A percentile compares a stretch with the other conserved stretches of the same genome.
These are phyloP conservation scores for Lepiota venenata DNA, from an alignment of 768 basidiomycete species.

Conservation along the genomic window DNA sequence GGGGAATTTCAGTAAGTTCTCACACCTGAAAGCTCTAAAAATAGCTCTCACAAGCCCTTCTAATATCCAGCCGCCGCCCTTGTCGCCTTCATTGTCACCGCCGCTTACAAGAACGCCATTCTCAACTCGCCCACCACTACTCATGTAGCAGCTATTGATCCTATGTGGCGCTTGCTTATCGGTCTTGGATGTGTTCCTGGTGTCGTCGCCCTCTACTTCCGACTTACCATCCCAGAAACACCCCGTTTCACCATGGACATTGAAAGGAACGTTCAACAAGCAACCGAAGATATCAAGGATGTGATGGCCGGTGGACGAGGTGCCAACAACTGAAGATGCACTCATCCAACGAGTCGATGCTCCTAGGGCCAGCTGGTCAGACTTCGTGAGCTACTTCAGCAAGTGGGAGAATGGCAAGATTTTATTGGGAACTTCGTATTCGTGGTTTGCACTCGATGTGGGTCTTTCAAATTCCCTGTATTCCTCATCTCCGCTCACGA, in stretches of 20 bases:
- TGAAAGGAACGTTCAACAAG: conserved; percentile 78
- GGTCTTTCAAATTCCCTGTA: conserved; percentile 21
- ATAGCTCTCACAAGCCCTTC: neutral
- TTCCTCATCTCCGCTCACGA: neutral
- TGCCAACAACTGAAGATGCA: conserved; percentile 51
- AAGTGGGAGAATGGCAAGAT: conserved; percentile 79
- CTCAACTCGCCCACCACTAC: conserved; percentile 35
- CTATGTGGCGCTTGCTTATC: conserved; percentile 84
- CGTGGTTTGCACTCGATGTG: conserved; percentile 88
- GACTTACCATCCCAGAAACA: conserved; percentile 89
- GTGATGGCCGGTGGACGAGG: conserved; percentile 52
- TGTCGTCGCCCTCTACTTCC: conserved; percentile 83
- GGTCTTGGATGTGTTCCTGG: conserved; percentile 86
- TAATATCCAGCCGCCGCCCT: conserved; percentile 52
- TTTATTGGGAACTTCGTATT: conserved; percentile 73
- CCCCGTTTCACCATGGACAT: conserved; percentile 93
- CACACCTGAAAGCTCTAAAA: neutral
- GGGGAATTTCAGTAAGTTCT: conserved; percentile 69
- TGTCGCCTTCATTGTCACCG: conserved; percentile 58
- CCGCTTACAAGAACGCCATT: conserved; percentile 64
- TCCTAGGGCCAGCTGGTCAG: conserved; percentile 63
- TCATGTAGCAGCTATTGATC: conserved; percentile 55
- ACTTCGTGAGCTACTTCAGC: conserved; percentile 68
- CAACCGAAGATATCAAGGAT: conserved; percentile 66
- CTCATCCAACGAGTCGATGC: conserved; percentile 57